These are phyloP conservation scores for Lactifluus hygrophoroides DNA, from an alignment of 768 basidiomycete genomes.

Conservation along the genomic window DNA sequence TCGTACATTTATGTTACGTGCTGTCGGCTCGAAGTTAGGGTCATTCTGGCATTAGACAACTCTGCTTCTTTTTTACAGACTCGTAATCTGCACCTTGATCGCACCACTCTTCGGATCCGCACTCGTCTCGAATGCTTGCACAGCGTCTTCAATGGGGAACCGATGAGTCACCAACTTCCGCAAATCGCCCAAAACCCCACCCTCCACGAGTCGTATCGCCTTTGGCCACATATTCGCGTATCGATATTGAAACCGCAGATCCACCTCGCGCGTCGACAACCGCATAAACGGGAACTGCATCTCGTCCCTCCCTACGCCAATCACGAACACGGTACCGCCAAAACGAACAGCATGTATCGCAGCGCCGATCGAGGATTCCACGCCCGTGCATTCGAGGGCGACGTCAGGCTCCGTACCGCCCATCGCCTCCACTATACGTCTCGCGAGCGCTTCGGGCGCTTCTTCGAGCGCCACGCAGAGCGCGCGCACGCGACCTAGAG, in stretches of 20 bases:
- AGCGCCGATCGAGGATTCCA: conserved; percentile 52
- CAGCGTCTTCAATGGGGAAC: conserved; percentile 62
- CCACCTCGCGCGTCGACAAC: conserved; percentile 61
- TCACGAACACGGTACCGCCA: conserved; percentile 61
- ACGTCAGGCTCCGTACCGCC: conserved; percentile 39
- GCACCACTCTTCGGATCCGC: conserved; percentile 59
- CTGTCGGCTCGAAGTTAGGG: no score
- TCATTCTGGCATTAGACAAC: no score
- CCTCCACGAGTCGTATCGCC: conserved; percentile 69
- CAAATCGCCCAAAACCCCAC: conserved; percentile 59
- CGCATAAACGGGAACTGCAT: conserved; percentile 64
- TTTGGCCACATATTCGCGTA: conserved; percentile 76
- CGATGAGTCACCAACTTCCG: conserved; percentile 76
- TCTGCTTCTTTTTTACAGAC: neutral
- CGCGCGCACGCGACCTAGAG: conserved; percentile 36
- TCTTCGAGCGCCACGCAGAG: conserved; percentile 43
- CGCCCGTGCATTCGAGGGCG: conserved; percentile 57
- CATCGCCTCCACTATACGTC: conserved; percentile 43
- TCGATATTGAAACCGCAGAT: conserved; percentile 60
- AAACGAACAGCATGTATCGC: conserved; percentile 43
- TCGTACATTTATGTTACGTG: no score
- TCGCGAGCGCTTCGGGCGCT: conserved; percentile 42
- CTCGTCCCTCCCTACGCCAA: conserved; percentile 61
- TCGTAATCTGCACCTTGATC: conserved; percentile 55
- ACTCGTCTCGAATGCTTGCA: conserved; percentile 71